These are phyloP conservation scores for Cetradonia linearis DNA, from an alignment of 495 filamentous ascomycete genomes.

Conservation along the genomic window DNA sequence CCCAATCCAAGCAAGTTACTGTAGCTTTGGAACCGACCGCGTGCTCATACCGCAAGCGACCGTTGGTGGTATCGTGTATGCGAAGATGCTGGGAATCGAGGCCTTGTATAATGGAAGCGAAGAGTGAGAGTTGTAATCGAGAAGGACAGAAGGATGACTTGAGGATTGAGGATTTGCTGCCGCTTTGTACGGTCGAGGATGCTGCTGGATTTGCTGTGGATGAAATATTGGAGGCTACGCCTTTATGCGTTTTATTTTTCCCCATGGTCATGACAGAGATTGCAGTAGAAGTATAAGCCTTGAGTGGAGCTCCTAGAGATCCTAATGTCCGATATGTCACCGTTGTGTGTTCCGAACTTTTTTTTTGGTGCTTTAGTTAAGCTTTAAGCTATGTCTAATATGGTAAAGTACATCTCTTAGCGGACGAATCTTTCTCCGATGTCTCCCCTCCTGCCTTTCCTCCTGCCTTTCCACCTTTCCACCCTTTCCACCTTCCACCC, in stretches of 20 bases:
- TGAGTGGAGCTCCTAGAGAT: not conserved
- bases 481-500: not conserved
- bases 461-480: not conserved
- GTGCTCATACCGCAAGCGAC: slow-evolving; percentile 48
- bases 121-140: slow-evolving; percentile 46
- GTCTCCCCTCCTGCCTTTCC: too few relatives aligned
- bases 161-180: slow-evolving; percentile 41
- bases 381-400: not conserved
- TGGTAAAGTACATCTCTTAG: not conserved
- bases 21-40: slow-evolving; percentile 40
- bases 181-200: slow-evolving; percentile 30
- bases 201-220: slow-evolving; percentile 39
- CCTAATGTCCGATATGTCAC: not conserved
- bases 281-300: not conserved
- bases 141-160: slow-evolving; percentile 47
- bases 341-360: not conserved
- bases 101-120: slow-evolving; percentile 50
- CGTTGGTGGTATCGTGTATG: slow-evolving; percentile 49
- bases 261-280: slow-evolving; percentile 33
- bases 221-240: slow-evolving; percentile 37
- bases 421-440: too few relatives aligned
- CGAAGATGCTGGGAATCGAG: slow-evolving; percentile 50
- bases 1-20: slow-evolving; percentile 50
- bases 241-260: slow-evolving; percentile 39
- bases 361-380: slow-evolving; percentile 12